Percentiles rank a stretch among this genome's conserved stretches.
These are phyloP conservation scores for Rhytidiadelphus loreus DNA, from an alignment of 225 moss, liverwort and hornwort genomes.

Conservation along the genomic window DNA sequence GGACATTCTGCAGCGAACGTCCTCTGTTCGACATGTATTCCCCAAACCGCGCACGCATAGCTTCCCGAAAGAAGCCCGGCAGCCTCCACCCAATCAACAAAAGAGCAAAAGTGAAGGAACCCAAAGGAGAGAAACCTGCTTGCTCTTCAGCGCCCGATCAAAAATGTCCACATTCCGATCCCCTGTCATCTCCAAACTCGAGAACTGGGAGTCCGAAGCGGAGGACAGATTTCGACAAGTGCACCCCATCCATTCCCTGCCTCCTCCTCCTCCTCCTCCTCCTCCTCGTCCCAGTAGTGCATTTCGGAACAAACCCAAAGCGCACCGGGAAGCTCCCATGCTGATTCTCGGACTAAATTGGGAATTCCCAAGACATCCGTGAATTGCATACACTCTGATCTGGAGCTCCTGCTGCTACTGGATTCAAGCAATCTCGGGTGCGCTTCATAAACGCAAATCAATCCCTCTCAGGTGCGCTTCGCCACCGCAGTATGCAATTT, in stretches of 20 bases:
- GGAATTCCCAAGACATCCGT: not conserved
- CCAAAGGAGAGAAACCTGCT: constrained; percentile 38
- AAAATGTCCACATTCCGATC: constrained; percentile 86
- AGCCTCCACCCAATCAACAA: not conserved
- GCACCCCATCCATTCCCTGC: not conserved
- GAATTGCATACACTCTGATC: not conserved
- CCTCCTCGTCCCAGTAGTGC: not conserved
- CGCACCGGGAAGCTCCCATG: not conserved
- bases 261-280: not conserved
- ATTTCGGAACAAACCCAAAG: not conserved
- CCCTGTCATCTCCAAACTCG: constrained; percentile 28
- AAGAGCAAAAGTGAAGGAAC: not conserved
- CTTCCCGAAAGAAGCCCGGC: not conserved
- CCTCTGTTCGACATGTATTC: not conserved
- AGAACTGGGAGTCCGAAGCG: constrained; percentile 3
- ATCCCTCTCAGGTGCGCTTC: not conserved
- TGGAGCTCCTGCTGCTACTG: not conserved
- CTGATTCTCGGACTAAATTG: not conserved
- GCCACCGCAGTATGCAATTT: not conserved
- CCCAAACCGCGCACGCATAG: not conserved
- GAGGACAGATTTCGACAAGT: not conserved
- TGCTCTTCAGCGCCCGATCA: constrained; percentile 72
- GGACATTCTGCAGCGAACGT: not conserved
- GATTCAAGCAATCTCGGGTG: not conserved
- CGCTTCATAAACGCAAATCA: not conserved